These are phyloP conservation scores for Monosporozyma unispora DNA, from an alignment of 805 yeast species.

Conservation along the genomic window DNA sequence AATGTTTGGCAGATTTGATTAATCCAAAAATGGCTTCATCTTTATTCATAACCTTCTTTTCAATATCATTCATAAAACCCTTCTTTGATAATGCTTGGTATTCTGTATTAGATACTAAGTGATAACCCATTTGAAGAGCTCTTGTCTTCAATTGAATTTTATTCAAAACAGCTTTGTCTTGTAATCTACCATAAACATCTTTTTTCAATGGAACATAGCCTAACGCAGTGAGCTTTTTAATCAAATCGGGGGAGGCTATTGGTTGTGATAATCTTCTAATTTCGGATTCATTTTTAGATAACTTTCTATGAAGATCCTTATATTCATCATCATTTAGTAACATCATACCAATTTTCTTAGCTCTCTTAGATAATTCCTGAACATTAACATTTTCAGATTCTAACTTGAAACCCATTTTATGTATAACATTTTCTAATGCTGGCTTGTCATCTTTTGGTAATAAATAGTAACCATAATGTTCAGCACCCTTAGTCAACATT, in stretches of 20 bases:
- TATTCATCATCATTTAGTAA: conserved; percentile 20
- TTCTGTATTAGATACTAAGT: background rate
- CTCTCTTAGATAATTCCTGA: conserved; percentile 8
- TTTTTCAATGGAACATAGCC: conserved; percentile 2
- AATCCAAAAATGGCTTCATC: background rate
- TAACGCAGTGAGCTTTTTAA: background rate
- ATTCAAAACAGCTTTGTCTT: background rate
- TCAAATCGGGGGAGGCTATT: conserved; percentile 21
- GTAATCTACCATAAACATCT: conserved; percentile 1
- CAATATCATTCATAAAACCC: background rate
- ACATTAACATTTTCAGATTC: background rate
- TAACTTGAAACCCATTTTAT: background rate
- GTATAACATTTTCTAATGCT: background rate
- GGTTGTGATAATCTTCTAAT: background rate
- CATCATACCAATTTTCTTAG: conserved; percentile 21
- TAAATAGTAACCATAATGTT: background rate
- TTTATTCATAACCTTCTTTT: background rate
- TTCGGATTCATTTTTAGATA: background rate
- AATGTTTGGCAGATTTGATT: conserved; percentile 1
- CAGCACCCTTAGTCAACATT: conserved; percentile 21
- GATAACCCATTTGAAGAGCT: conserved; percentile 1
- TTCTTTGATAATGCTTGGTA: background rate
- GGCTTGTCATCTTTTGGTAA: background rate
- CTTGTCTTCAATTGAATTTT: background rate
- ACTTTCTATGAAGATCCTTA: conserved; percentile 4